Evolutionary conservation across 78 protist species (phyloP).

Genomic region (Bodo saltans): DNA sequence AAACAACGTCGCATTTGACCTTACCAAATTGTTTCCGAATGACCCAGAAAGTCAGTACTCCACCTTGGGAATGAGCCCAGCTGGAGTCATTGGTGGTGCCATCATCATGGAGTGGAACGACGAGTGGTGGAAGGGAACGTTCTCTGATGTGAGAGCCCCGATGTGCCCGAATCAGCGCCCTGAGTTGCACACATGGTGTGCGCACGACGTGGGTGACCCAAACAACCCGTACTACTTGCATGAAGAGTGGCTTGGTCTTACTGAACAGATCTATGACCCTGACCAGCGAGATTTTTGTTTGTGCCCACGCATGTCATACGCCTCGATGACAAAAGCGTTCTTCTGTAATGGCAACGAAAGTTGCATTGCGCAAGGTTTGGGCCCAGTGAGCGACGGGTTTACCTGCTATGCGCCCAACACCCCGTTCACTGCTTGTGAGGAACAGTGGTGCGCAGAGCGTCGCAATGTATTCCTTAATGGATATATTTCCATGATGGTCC

Average conservation of each 20-base stretch:
- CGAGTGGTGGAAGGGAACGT: conserved; percentile 40
- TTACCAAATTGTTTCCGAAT: no score
- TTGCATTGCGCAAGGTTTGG: no score
- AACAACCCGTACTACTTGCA: conserved; percentile 7
- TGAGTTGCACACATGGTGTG: conserved; percentile 22
- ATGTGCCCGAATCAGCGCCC: conserved; percentile 21
- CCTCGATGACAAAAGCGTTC: neutral
- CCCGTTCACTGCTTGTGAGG: neutral
- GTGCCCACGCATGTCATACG: neutral
- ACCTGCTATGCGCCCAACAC: neutral
- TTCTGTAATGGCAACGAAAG: neutral
- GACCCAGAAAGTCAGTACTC: no score
- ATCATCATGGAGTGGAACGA: conserved; percentile 27
- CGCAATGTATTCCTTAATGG: neutral
- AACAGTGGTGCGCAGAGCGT: neutral
- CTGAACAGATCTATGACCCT: neutral
- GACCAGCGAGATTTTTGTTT: neutral
- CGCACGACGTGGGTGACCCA: neutral
- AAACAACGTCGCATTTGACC: neutral
- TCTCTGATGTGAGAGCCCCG: conserved; percentile 3
- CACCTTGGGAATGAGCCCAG: neutral
- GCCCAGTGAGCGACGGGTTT: neutral
- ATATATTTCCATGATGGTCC: neutral
- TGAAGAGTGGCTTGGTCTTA: conserved; percentile 23
- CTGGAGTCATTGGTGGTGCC: neutral